Percentiles rank a stretch among this genome's conserved stretches.
These are phyloP conservation scores for Polyplosphaeria fusca DNA, from an alignment of 495 filamentous ascomycete genomes.

Conservation along the genomic window DNA sequence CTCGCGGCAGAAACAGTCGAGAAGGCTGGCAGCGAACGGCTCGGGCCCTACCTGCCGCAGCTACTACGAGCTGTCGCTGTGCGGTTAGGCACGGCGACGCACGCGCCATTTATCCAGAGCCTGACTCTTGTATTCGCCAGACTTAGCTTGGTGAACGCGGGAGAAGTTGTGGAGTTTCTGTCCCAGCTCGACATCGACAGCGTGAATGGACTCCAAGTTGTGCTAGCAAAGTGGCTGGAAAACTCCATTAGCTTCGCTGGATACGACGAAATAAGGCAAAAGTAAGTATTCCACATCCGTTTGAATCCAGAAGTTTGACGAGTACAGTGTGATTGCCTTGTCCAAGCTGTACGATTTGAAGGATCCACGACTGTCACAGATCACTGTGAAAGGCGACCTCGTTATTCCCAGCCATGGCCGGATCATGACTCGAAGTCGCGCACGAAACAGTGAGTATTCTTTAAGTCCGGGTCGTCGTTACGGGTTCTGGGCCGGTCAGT, in stretches of 20 bases:
- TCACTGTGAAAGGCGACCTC: constrained; percentile 85
- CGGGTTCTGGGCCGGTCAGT: no score
- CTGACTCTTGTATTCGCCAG: constrained; percentile 93
- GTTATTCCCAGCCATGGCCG: constrained; percentile 75
- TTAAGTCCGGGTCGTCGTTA: no score
- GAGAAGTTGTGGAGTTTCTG: constrained; percentile 89
- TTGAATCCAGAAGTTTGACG: constrained; percentile 38
- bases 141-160: constrained; percentile 74
- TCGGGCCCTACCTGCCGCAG: constrained; percentile 85
- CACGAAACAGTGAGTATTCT: constrained; percentile 61
- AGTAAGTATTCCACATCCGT: constrained; percentile 51
- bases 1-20: constrained; percentile 93
- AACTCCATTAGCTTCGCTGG: constrained; percentile 94
- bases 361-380: constrained; percentile 74
- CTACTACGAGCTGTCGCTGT: constrained; percentile 90
- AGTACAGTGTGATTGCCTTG: constrained; percentile 73
- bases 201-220: constrained; percentile 76
- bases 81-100: constrained; percentile 72
- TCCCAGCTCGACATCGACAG: constrained; percentile 72
- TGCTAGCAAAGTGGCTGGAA: constrained; percentile 92
- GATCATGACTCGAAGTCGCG: constrained; percentile 88
- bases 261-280: constrained; percentile 94
- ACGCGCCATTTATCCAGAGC: constrained; percentile 84
- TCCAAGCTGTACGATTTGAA: constrained; percentile 84
- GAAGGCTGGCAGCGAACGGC: constrained; percentile 80